A percentile compares a stretch with the other conserved stretches of the same genome.
These are phyloP conservation scores for Telopea speciosissima DNA, from an alignment of 177 flowering plant species.

Conservation along the genomic window DNA sequence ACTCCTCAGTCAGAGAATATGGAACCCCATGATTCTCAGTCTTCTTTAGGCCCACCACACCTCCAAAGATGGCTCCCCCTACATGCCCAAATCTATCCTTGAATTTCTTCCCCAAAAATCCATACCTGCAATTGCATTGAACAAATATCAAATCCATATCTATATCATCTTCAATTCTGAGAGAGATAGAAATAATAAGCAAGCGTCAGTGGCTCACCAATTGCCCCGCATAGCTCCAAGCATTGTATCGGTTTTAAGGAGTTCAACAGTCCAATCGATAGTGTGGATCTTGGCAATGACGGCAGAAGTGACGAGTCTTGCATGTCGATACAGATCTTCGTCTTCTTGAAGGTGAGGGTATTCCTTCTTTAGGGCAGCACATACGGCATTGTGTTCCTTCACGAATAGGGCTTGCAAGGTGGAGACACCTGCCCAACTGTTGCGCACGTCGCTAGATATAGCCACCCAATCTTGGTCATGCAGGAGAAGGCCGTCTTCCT, in stretches of 20 bases:
- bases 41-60: constrained; percentile 31
- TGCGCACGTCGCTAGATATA: constrained; percentile 44
- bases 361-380: constrained; percentile 42
- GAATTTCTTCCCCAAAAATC: constrained; percentile 39
- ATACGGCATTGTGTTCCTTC: constrained; percentile 42
- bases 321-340: constrained; percentile 38
- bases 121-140: constrained; percentile 26
- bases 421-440: constrained; percentile 51
- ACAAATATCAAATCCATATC: no score
- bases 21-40: constrained; percentile 38
- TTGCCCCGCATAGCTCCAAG: constrained; percentile 44
- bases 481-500: constrained; percentile 33
- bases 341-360: constrained; percentile 39
- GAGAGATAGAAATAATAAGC: no score
- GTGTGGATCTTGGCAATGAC: constrained; percentile 56
- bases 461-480: constrained; percentile 39
- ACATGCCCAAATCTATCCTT: constrained; percentile 37
- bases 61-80: constrained; percentile 23
- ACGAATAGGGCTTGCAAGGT: constrained; percentile 40
- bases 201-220: constrained; percentile 40
- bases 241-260: constrained; percentile 42
- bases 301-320: constrained; percentile 51
- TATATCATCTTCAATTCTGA: no score
- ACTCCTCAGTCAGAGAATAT: constrained; percentile 44
- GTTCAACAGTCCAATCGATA: constrained; percentile 57